Base-by-base conservation (phyloP, 2,329 filamentous ascomycete genomes). In the Phyllosticta citribraziliensis region DNA sequence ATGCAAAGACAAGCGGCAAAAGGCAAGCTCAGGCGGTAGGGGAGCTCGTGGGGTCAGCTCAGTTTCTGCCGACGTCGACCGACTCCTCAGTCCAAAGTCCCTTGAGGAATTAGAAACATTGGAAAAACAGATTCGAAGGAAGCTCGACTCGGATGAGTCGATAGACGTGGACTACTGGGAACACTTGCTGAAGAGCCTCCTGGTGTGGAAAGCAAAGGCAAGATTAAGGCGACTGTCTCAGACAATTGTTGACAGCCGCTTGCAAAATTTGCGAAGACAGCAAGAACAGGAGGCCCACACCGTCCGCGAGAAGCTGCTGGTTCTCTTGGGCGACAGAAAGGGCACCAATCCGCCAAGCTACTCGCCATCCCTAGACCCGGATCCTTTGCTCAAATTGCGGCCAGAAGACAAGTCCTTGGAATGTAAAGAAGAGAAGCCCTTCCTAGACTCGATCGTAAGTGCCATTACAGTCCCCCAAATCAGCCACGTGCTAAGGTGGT, bases 81-180 rank as follows among this genome's bases (percentile, higher is more conserved):
- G 86, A 69, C 85, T 99, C 35, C 80, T 99, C 11, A 83, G 84
- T 3, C 90, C 91, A 9, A 99, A 99, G 76, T 84, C 86, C 17
- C 86, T 90, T 68, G 87, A 91, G 68, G 89, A 97, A 73, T 80
- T 99, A n/a, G 88, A 92, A 70, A 83, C 83, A 19, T 79, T 99
- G 56, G 93, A 99, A 75, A 84, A 80, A 65, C 92, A 97, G 76
- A 94, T 99, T 73, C 86, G 85, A 71, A 79, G 81, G 17, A 99
- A 99, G 77, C 78, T 99, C 55, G 82, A 86, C 58, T 95, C 91
- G 8, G 87, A 96, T 70, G 92, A 97, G 70, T 87, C 89, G 10
- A 93, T 99, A 66, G 94, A 99, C 73, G 91, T 89, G 2, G 94
- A 99, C 75, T 99, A 97, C 73, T 99, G 94, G 94, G 91, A 96